Evolutionary conservation across 352 stramenopile species (phyloP), one percentile per base, ranked within the genome.

Genomic region (Pseudoperonospora humuli): DNA sequence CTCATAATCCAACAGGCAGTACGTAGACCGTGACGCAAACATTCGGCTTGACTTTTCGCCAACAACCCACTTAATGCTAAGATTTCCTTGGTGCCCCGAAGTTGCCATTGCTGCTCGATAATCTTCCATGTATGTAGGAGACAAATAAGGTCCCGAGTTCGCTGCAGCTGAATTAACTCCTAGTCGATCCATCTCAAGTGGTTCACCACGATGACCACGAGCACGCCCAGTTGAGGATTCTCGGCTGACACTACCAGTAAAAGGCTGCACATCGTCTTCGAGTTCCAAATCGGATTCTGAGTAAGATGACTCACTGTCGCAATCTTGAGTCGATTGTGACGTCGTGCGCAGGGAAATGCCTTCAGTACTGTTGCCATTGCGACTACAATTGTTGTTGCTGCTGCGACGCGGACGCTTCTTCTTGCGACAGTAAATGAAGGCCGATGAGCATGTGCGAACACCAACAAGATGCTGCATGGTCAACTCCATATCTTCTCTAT

Each of bases 1-100:
- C 37, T 85, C 70, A 53, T 86, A 89, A 64, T 89, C 77, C 24
- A 89, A 36, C 18, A 86, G 58, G 23, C 72, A 85, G 37, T 76
- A 79, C 5, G 83, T 75, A 15, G 67, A 67, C 10, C 73, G 65
- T 39, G 70, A 65, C n/a, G 63, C 64, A 50, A 89, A 86, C 66
- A 89, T 77, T 7, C 71, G 67, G 18, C 67, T 72, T 7, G 62
- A 61, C 23, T 79, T 76, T 35, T 89, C 77, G 19, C 62, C 72
- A 5, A 84, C 62, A 32, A 81, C 62, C 67, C 72, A 84, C 44
- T 86, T 84, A 42, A 89, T 69, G 29, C 70, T 81, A 15, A 84
- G 48, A 39, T 81, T 80, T 35, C 76, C 76, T 35, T 71, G 68
- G 42, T 84, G 57, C 1, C 64, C 64, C 6, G 57, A 61, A 42